phyloP scores from a whole-genome alignment of 768 basidiomycete species.

The Tricholoma matsutake region DNA sequence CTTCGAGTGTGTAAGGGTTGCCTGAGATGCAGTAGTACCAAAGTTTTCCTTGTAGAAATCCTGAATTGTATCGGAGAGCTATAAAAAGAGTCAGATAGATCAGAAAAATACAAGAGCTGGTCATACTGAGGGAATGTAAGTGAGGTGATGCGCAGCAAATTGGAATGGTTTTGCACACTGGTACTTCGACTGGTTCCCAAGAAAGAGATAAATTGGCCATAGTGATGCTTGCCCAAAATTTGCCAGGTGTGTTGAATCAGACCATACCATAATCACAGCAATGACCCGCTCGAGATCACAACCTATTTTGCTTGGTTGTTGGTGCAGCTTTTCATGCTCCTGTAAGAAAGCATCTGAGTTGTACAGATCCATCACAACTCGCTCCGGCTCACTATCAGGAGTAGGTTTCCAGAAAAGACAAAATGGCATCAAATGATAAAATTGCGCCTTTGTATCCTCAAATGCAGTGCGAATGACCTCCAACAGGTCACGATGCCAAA shows the following conservation, averaged over 20 bases:
- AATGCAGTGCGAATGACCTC: constrained; percentile 15
- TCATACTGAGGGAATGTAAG: constrained; percentile 26
- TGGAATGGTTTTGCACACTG: constrained; percentile 17
- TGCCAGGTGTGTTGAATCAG: constrained; percentile 28
- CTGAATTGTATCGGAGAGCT: constrained; percentile 10
- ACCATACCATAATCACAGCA: constrained; percentile 4
- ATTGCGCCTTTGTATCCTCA: constrained; percentile 5
- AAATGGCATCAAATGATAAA: constrained; percentile 16
- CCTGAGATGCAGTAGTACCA: not conserved
- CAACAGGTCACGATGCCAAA: constrained; percentile 6
- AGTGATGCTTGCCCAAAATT: constrained; percentile 20
- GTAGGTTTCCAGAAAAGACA: constrained; percentile 10
- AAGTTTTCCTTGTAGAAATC: constrained; percentile 4
- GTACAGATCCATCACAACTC: not conserved
- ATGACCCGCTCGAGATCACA: not conserved
- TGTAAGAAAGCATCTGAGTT: constrained; percentile 1
- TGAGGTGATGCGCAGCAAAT: constrained; percentile 24
- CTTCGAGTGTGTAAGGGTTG: no score
- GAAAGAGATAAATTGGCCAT: constrained; percentile 22
- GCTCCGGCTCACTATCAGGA: not conserved
- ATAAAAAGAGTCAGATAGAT: not conserved
- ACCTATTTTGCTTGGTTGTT: not conserved
- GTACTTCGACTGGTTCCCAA: constrained; percentile 37
- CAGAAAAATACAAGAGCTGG: not conserved
- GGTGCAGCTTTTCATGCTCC: constrained; percentile 1